Percentiles rank a stretch among this genome's conserved stretches.
Conservation (phyloP, 495 filamentous ascomycete species). For the Parathielavia appendiculata region DNA sequence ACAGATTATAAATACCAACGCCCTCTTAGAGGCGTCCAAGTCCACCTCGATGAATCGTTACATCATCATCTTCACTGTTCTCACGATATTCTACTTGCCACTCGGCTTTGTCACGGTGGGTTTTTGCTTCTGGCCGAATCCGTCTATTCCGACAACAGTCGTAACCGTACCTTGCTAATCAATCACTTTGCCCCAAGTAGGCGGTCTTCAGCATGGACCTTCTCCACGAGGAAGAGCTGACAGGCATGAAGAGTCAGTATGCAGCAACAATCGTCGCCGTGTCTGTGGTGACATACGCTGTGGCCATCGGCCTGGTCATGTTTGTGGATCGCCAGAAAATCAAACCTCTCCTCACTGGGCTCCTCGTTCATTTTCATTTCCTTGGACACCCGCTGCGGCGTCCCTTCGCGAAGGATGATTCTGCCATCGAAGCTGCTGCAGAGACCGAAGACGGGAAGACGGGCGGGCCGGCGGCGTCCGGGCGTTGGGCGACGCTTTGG, state of each 20-base stretch:
- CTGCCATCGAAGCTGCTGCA: too few species aligned
- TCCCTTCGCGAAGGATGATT: too few species aligned
- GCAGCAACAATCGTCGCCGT: not conserved
- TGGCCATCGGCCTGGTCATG: not conserved
- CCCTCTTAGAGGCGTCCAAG: not conserved
- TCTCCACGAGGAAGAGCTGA: not conserved
- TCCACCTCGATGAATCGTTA: conserved; percentile 1
- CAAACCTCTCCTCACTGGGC: not conserved
- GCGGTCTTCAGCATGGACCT: conserved; percentile 9
- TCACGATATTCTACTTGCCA: conserved; percentile 3
- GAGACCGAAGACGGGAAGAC: too few species aligned
- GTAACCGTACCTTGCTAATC: too few species aligned
- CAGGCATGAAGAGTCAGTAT: not conserved
- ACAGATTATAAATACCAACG: not conserved
- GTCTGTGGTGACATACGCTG: not conserved
- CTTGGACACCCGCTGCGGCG: too few species aligned
- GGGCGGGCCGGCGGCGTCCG: too few species aligned
- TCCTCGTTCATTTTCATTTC: too few species aligned
- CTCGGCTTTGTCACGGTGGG: conserved; percentile 2
- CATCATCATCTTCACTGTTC: conserved; percentile 4
- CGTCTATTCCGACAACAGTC: too few species aligned
- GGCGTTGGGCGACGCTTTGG: too few species aligned
- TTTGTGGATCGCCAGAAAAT: not conserved
- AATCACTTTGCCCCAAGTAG: too few species aligned
- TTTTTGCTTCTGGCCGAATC: not conserved